Conservation (phyloP, 2,329 filamentous ascomycete genomes). For the Ophiocordyceps robertsii region DNA sequence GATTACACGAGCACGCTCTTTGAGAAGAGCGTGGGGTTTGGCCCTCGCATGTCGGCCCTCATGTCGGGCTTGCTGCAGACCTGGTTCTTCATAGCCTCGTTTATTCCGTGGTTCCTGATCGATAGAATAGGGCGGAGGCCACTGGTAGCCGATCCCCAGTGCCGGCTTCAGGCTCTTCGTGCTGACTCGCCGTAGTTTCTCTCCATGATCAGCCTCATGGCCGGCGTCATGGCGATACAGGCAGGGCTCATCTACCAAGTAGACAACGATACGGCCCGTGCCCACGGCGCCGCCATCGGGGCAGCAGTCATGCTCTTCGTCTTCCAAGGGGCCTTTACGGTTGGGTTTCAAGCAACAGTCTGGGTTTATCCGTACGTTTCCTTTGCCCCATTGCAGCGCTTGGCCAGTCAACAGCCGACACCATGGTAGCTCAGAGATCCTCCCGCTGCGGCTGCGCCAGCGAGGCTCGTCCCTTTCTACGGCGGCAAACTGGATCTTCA, state of each 20-base stretch:
- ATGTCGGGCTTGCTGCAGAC: conserved; percentile 40
- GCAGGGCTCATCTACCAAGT: conserved; percentile 26
- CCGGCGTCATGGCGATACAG: conserved; percentile 25
- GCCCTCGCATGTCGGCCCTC: conserved; percentile 28
- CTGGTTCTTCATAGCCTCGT: conserved; percentile 25
- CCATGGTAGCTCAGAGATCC: conserved; percentile 14
- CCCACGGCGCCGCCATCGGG: conserved; percentile 20
- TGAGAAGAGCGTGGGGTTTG: conserved; percentile 27
- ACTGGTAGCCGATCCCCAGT: conserved; percentile 10
- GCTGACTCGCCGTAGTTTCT: conserved; percentile 12
- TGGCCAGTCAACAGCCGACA: too few species aligned
- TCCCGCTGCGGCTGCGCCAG: conserved; percentile 16
- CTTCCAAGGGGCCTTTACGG: conserved; percentile 24
- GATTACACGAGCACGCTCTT: conserved; percentile 34
- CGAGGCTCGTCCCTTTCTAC: conserved; percentile 18
- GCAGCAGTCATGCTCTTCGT: conserved; percentile 27
- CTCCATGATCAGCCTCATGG: conserved; percentile 26
- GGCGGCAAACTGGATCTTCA: conserved; percentile 20
- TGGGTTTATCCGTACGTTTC: conserved; percentile 17
- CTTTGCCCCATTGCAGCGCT: too few species aligned
- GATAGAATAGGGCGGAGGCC: conserved; percentile 31
- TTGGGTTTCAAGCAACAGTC: conserved; percentile 22
- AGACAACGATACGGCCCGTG: conserved; percentile 17
- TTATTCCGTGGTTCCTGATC: conserved; percentile 32
- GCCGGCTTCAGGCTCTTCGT: too few species aligned